Conservation (phyloP, 2,329 filamentous ascomycete genomes). For the Fonsecaea pugnacius region DNA sequence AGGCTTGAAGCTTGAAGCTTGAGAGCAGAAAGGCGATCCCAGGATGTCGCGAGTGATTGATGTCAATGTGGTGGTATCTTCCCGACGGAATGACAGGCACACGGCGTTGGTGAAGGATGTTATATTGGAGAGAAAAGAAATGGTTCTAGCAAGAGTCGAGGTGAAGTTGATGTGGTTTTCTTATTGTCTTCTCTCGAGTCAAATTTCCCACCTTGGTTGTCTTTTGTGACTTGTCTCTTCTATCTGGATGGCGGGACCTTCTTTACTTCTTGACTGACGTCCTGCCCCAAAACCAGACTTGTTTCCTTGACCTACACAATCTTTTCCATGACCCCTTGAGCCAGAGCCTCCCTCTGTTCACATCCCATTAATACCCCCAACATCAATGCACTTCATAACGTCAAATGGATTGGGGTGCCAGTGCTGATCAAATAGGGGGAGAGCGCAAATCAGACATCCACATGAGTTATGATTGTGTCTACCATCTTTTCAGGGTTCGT, state of each 20-base stretch:
- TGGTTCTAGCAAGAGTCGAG: not conserved
- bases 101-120: not conserved
- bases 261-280: not conserved
- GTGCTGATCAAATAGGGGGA: not conserved
- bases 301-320: not conserved
- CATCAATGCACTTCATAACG: not conserved
- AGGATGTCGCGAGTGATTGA: not conserved
- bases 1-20: conserved; percentile 22
- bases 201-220: not conserved
- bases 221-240: not conserved
- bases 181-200: not conserved
- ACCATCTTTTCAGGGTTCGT: not conserved
- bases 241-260: not conserved
- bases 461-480: not conserved
- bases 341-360: not conserved
- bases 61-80: conserved; percentile 3
- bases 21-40: not conserved
- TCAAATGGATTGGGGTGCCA: not conserved
- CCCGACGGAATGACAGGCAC: not conserved
- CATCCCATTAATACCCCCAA: not conserved
- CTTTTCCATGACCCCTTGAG: not conserved
- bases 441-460: not conserved
- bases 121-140: not conserved
- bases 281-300: not conserved
- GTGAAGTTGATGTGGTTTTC: not conserved